Evolutionary conservation across 2,329 filamentous ascomycete species (phyloP).

Genomic region (Fusarium newnesense): DNA sequence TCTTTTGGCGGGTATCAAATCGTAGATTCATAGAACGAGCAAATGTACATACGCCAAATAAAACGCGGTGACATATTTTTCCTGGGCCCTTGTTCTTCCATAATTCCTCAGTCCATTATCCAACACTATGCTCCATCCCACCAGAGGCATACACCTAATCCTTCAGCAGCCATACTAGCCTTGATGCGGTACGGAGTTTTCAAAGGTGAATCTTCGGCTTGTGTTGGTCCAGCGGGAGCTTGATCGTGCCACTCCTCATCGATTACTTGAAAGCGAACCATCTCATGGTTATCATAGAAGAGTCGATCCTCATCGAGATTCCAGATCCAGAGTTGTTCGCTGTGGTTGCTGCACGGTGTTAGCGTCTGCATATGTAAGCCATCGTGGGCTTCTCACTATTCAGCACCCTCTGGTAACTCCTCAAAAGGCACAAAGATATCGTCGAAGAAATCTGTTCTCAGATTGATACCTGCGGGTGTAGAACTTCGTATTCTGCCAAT

Average conservation of each 20-base stretch:
- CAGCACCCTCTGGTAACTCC: slow-evolving; percentile 78
- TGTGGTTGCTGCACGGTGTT: slow-evolving; percentile 66
- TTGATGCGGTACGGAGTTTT: slow-evolving; percentile 78
- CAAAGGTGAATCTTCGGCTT: slow-evolving; percentile 69
- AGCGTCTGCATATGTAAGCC: neutral
- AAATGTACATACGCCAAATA: slow-evolving; percentile 42
- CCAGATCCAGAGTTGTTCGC: slow-evolving; percentile 88
- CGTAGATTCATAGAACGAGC: slow-evolving; percentile 49
- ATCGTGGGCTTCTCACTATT: slow-evolving; percentile 66
- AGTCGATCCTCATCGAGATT: slow-evolving; percentile 77
- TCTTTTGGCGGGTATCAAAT: slow-evolving; percentile 68
- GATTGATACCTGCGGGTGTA: slow-evolving; percentile 76
- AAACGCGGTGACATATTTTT: slow-evolving; percentile 37
- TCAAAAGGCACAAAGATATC: slow-evolving; percentile 85
- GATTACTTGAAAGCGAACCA: slow-evolving; percentile 86
- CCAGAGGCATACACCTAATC: slow-evolving; percentile 72
- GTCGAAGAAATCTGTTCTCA: slow-evolving; percentile 92
- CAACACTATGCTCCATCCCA: slow-evolving; percentile 59
- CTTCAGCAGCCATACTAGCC: slow-evolving; percentile 71
- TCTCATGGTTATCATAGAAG: slow-evolving; percentile 91
- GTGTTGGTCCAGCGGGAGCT: slow-evolving; percentile 73
- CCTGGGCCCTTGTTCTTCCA: neutral
- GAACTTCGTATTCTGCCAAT: slow-evolving; percentile 83
- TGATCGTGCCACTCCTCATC: slow-evolving; percentile 93
- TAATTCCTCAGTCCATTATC: slow-evolving; percentile 21